Base-by-base conservation (phyloP, 2,329 filamentous ascomycete genomes). In the Aspergillus pseudotamarii region DNA sequence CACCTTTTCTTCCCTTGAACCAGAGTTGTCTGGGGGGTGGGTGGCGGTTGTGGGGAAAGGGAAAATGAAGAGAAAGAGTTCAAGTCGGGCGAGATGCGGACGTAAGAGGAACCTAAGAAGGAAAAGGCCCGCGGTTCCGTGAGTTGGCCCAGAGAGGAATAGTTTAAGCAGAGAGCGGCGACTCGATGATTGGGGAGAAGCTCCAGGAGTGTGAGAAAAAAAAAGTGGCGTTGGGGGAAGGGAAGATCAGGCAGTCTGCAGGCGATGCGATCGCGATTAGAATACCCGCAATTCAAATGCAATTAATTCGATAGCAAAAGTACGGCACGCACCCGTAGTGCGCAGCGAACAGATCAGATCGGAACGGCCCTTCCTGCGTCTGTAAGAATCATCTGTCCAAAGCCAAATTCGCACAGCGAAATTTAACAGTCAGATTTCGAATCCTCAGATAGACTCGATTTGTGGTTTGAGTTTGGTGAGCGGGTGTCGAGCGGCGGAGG, bases 291-390 rank as follows among this genome's bases (percentile, higher is more conserved):
- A 57, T 64, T 64, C 61, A 62, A 45, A 48, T 61, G 59, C 60
- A 45, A 58, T 50, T 43, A 46, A 57, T 60, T 60, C 50, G 56
- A 62, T 50, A 61, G 48, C 51, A 54, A 58, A 65, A 66, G 62
- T 68, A 67, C 64, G 66, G 66, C 62, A 65, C 64, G 61, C 63
- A 66, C 64, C 59, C 69, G 65, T 61, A 68, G 61, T 61, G 60
- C 61, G 64, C 70, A 68, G 68, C 64, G 65, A 69, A 72, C 66
- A 72, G 69, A 69, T 72, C 69, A 72, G 69, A 73, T 72, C 68
- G 63, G 61, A 66, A 63, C 63, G 62, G 62, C 59, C 64, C 63
- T 66, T 66, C 64, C 59, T 66, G 59, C 64, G 62, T 62, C 66
- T 63, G 55, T 61, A 67, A 66, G 48, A 57, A 68, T 62, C 64